These are phyloP conservation scores for Furcasterigmium furcatum DNA, from an alignment of 2,329 filamentous ascomycete species.

Conservation along the genomic window DNA sequence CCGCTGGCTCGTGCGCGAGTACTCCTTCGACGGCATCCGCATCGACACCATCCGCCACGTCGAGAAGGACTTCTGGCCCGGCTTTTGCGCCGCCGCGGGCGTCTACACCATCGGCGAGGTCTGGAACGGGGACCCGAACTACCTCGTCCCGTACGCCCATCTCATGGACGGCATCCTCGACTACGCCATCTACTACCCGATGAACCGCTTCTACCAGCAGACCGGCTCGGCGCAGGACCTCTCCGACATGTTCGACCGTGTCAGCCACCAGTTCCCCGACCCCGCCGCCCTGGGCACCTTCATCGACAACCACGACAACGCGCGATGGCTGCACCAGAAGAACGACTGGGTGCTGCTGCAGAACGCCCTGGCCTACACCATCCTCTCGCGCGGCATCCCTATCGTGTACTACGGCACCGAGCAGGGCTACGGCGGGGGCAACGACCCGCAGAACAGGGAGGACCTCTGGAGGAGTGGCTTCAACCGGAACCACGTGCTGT, in stretches of 20 bases:
- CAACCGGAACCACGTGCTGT: slow-evolving; percentile 41
- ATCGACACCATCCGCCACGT: slow-evolving; percentile 63
- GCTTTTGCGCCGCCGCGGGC: slow-evolving; percentile 49
- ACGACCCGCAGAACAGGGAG: slow-evolving; percentile 50
- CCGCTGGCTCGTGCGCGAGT: slow-evolving; percentile 51
- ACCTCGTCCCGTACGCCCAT: slow-evolving; percentile 49
- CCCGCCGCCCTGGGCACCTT: slow-evolving; percentile 46
- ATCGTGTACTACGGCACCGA: slow-evolving; percentile 66
- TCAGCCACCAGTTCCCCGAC: slow-evolving; percentile 36
- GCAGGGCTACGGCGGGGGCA: slow-evolving; percentile 49
- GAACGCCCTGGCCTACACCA: slow-evolving; percentile 59
- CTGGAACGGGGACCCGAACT: slow-evolving; percentile 47
- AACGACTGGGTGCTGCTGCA: slow-evolving; percentile 52
- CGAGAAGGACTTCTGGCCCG: slow-evolving; percentile 53
- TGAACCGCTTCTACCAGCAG: slow-evolving; percentile 33
- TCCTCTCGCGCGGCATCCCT: slow-evolving; percentile 59
- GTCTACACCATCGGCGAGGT: slow-evolving; percentile 62
- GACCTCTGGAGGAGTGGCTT: slow-evolving; percentile 55
- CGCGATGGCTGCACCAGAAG: slow-evolving; percentile 49
- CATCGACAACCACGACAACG: slow-evolving; percentile 57
- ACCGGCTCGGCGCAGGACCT: slow-evolving; percentile 32
- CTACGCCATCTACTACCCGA: slow-evolving; percentile 48
- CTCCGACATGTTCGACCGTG: slow-evolving; percentile 30
- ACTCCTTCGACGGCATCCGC: slow-evolving; percentile 58
- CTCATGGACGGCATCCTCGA: slow-evolving; percentile 58